Percentiles rank a stretch among this genome's conserved stretches.
These are phyloP conservation scores for Sarcomyxa edulis DNA, from an alignment of 768 basidiomycete genomes.

Conservation along the genomic window DNA sequence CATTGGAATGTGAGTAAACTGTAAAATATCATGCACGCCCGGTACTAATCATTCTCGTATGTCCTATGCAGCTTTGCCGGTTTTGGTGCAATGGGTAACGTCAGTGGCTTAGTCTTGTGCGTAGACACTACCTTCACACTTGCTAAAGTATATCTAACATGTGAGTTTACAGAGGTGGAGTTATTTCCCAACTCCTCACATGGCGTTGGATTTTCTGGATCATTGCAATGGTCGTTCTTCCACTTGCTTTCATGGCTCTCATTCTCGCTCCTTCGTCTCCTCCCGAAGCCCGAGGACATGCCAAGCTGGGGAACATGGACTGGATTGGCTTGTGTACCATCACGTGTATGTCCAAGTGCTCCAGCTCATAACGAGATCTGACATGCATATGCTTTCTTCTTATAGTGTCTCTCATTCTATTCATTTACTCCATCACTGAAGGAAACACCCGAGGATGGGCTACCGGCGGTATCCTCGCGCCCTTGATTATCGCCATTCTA, in stretches of 20 bases:
- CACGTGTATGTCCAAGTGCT: slow-evolving; percentile 25
- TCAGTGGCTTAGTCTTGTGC: slow-evolving; percentile 11
- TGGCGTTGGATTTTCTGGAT: slow-evolving; percentile 48
- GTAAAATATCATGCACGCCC: not conserved
- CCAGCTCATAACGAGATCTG: not conserved
- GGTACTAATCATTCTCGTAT: slow-evolving; percentile 13
- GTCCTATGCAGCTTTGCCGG: slow-evolving; percentile 43
- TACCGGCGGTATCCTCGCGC: slow-evolving; percentile 32
- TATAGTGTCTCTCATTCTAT: slow-evolving; percentile 26
- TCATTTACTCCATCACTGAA: slow-evolving; percentile 31
- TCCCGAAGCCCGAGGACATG: slow-evolving; percentile 16
- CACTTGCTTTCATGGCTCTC: slow-evolving; percentile 21
- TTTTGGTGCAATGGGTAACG: slow-evolving; percentile 35
- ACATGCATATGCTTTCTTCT: slow-evolving; percentile 9
- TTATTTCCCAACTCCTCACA: slow-evolving; percentile 29
- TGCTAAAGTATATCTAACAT: not conserved
- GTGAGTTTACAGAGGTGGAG: slow-evolving; percentile 30
- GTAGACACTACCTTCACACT: not conserved
- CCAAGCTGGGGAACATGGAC: slow-evolving; percentile 7
- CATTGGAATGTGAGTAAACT: slow-evolving; percentile 18
- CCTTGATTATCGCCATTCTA: slow-evolving; percentile 37
- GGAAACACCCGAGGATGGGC: slow-evolving; percentile 44
- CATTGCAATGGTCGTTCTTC: slow-evolving; percentile 29
- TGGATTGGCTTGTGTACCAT: slow-evolving; percentile 17
- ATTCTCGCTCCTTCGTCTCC: slow-evolving; percentile 16